Conservation (phyloP, 2,329 filamentous ascomycete genomes). For the Rutstroemia sp. region DNA sequence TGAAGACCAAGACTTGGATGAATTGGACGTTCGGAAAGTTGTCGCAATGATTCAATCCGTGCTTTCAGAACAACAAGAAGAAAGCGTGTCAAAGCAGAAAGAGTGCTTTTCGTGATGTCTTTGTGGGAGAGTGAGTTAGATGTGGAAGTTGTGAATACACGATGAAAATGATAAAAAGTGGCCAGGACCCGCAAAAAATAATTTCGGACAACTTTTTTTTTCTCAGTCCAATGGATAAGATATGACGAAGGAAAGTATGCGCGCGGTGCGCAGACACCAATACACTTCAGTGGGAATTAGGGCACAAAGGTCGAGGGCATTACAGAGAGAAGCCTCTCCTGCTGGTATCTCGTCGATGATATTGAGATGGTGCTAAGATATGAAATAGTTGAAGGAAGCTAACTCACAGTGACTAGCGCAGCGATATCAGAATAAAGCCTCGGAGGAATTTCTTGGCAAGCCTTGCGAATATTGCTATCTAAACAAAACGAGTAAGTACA, state of each 20-base stretch:
- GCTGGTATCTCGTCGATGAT: not conserved
- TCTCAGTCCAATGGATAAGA: slow-evolving; percentile 2
- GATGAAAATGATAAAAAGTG: not conserved
- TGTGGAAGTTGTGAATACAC: too few relatives aligned
- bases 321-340: not conserved
- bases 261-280: not conserved
- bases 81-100: not conserved
- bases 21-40: not conserved
- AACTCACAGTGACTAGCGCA: slow-evolving; percentile 20
- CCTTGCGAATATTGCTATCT: slow-evolving; percentile 1
- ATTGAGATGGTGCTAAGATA: not conserved
- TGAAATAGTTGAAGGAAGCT: slow-evolving; percentile 13
- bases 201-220: slow-evolving; percentile 1
- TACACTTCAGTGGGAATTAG: not conserved
- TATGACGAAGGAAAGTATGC: not conserved
- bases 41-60: not conserved
- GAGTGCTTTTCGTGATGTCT: not conserved
- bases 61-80: not conserved
- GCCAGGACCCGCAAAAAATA: slow-evolving; percentile 7
- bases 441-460: slow-evolving; percentile 14
- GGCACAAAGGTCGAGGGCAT: not conserved
- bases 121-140: not conserved
- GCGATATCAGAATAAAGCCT: slow-evolving; percentile 9
- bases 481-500: not conserved
- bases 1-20: not conserved